Evolutionary conservation across 345 rosid species (phyloP).

Genomic region (Excoecaria agallocha): DNA sequence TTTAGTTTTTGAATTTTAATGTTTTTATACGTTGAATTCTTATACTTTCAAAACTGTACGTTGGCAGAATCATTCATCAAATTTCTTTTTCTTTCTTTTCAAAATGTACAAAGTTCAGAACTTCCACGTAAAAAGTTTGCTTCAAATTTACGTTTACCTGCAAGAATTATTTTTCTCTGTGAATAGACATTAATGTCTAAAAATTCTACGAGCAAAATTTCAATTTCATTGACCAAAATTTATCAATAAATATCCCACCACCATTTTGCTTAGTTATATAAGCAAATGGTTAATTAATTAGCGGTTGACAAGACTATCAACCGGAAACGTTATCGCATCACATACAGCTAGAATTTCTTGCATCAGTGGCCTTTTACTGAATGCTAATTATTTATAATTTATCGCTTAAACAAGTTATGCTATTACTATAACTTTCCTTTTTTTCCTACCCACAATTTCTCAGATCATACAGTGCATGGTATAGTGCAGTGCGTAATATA

Average conservation of each 20-base stretch:
- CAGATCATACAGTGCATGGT: too few species aligned
- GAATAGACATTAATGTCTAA: neutral
- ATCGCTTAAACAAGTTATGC: conserved; percentile 10
- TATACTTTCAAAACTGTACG: too few species aligned
- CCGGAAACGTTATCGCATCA: neutral
- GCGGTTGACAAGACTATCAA: neutral
- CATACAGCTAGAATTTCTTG: neutral
- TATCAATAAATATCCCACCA: neutral
- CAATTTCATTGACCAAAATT: neutral
- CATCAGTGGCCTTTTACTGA: neutral
- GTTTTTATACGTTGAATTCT: too few species aligned
- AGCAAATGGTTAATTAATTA: neutral
- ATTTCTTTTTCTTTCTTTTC: too few species aligned
- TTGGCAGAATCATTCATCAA: too few species aligned
- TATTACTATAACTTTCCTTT: neutral
- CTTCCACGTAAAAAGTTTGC: neutral
- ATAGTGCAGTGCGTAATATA: too few species aligned
- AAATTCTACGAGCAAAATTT: neutral
- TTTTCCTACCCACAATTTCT: too few species aligned
- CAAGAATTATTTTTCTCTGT: neutral
- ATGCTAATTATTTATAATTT: neutral
- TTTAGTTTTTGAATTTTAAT: too few species aligned
- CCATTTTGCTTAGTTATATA: neutral
- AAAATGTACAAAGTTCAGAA: neutral
- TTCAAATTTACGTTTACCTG: neutral